Conservation (phyloP, 1,284 basidiomycete species). For the Xerocomus amazonicus region DNA sequence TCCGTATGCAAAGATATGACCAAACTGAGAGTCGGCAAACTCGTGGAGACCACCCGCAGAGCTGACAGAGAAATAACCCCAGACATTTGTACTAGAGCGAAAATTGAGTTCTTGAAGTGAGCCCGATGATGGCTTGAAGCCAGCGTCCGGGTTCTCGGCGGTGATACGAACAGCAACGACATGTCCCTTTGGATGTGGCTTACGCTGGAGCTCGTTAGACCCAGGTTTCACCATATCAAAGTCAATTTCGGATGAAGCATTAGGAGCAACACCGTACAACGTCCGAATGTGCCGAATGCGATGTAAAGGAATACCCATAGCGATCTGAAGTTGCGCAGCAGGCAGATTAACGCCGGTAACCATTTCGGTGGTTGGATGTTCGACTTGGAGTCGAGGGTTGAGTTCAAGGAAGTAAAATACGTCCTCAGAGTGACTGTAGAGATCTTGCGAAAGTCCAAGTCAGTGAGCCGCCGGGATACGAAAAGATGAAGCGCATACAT, state of each 20-base stretch:
- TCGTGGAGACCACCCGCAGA: slow-evolving; percentile 97
- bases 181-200: slow-evolving; percentile 96
- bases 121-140: slow-evolving; percentile 99
- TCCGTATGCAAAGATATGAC: slow-evolving; percentile 99
- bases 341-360: slow-evolving; percentile 98
- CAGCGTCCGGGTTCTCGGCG: slow-evolving; percentile 98
- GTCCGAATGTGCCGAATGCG: slow-evolving; percentile 95
- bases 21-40: slow-evolving; percentile 98
- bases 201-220: slow-evolving; percentile 85
- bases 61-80: slow-evolving; percentile 99
- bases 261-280: slow-evolving; percentile 90
- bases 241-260: slow-evolving; percentile 88
- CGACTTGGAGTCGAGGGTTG: slow-evolving; percentile 99
- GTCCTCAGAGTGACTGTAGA: slow-evolving; percentile 93
- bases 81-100: slow-evolving; percentile 97
- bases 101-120: slow-evolving; percentile 98
- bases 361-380: slow-evolving; percentile 99
- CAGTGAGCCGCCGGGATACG: slow-evolving; percentile 1
- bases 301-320: slow-evolving; percentile 98
- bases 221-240: slow-evolving; percentile 93
- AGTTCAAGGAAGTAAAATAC: slow-evolving; percentile 98
- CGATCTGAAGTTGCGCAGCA: slow-evolving; percentile 94
- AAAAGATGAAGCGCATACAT: slow-evolving; percentile 51
- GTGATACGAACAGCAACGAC: slow-evolving; percentile 99
- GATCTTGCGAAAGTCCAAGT: slow-evolving; percentile 52